Evolutionary conservation across 2,329 filamentous ascomycete species (phyloP), one percentile per base, ranked within the genome.

Genomic region (Paracoccidioides brasiliensis): DNA sequence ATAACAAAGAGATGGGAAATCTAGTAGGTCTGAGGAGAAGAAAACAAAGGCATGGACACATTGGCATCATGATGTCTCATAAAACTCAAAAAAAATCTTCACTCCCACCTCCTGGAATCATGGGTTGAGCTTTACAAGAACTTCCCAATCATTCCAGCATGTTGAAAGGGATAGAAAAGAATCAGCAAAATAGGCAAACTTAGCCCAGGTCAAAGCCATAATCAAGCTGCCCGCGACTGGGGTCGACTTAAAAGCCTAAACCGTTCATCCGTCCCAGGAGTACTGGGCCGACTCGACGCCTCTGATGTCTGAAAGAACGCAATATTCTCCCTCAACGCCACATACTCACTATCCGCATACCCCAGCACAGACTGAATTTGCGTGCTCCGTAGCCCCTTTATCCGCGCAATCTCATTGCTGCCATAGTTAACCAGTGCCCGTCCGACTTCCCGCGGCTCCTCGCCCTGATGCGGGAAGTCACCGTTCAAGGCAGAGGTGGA

Each of bases 341-440:
- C 86, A 72, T 97, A 96, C 72, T 97, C 90, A 65, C 86, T 94
- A 68, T 96, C 90, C 22, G 89, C 88, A 71, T 96, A 98, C 3
- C 91, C 93, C 37, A 98, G 74, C 46, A 93, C 74, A 8, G 79
- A 78, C 50, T 83, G 78, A 60, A 98, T 96, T 67, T 95, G 86
- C 5, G 78, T 80, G 66, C 90, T 95, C 67, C 86, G 83, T 61
- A 86, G 77, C 1, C 93, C 93, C 73, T 86, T 89, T 67, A 98
- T 95, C 52, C 86, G 77, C 56, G 77, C 74, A 58, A 98, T 90
- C 71, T 98, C 91, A 0, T 78, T 76, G 1, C 87, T 83, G n/a
- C 87, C 86, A 68, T 97, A 98, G 70, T 97, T 96, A 56, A 95
- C 90, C 51, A 98, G 74, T 3, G 89, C 90, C 40, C 91, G 79